These are phyloP conservation scores for Penicillium nordicum DNA, from an alignment of 2,329 filamentous ascomycete species.

Conservation along the genomic window DNA sequence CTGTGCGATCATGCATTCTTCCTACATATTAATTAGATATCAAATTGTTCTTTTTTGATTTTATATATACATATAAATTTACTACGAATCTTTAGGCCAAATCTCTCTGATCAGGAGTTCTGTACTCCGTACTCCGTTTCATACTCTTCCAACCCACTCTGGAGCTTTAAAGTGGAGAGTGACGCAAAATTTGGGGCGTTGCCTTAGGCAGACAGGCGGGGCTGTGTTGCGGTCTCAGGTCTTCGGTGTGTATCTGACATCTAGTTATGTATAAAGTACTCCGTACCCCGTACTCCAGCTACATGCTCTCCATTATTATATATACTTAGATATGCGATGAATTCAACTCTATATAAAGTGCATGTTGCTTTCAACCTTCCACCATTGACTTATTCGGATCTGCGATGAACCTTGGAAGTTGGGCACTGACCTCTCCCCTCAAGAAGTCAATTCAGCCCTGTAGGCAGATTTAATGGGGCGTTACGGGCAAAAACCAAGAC, in stretches of 20 bases:
- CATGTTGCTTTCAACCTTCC: not conserved
- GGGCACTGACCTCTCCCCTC: not conserved
- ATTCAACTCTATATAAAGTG: not conserved
- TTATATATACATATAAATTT: not conserved
- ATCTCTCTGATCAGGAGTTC: conserved; percentile 1
- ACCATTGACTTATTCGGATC: not conserved
- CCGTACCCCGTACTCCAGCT: not conserved
- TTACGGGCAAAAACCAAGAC: not conserved
- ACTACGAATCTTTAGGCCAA: not conserved
- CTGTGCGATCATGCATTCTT: not conserved
- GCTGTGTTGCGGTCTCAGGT: not conserved
- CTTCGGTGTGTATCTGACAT: not conserved
- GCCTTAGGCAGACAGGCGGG: conserved; percentile 5
- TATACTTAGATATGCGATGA: not conserved
- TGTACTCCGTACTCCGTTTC: conserved; percentile 10
- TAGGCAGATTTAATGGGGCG: not conserved
- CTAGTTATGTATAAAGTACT: not conserved
- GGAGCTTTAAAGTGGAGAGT: conserved; percentile 24
- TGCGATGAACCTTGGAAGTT: not conserved
- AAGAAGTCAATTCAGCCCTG: not conserved
- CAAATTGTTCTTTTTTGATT: not conserved
- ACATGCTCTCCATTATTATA: not conserved
- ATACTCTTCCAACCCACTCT: conserved; percentile 12
- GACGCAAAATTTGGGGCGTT: conserved; percentile 13
- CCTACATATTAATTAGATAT: not conserved